Evolutionary conservation across 2,329 filamentous ascomycete species (phyloP).

Genomic region (Ceratocystis huliohia): DNA sequence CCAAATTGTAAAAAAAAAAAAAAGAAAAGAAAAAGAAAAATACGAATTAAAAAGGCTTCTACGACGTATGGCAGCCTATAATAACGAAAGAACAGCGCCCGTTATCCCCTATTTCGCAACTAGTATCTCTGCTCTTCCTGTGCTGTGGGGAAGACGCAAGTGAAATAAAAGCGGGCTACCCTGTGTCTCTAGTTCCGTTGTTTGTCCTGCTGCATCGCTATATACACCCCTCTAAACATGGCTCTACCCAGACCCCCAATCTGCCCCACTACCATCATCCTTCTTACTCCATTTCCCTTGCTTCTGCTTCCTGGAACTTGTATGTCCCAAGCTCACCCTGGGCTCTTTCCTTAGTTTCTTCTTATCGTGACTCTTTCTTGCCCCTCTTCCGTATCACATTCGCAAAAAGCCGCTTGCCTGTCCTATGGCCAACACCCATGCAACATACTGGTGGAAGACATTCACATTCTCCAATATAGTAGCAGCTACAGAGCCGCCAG

Average conservation of each 20-base stretch:
- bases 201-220: not conserved
- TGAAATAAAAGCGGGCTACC: not conserved
- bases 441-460: not conserved
- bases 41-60: not conserved
- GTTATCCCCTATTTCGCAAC: not conserved
- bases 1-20: too few relatives aligned
- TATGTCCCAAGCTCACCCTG: not conserved
- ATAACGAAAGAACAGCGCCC: not conserved
- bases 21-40: not conserved
- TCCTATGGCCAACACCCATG: not conserved
- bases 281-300: not conserved
- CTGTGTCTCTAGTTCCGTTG: not conserved
- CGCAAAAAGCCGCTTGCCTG: not conserved
- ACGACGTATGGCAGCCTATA: not conserved
- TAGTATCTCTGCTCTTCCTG: not conserved
- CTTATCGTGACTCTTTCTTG: constrained; percentile 8
- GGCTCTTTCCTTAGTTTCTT: not conserved
- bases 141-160: not conserved
- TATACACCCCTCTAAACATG: not conserved
- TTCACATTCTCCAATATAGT: not conserved
- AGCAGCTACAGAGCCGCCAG: not conserved
- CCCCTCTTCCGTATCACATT: not conserved
- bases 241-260: not conserved
- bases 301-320: not conserved
- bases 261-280: not conserved